A percentile compares a stretch with the other conserved stretches of the same genome.
phyloP scores from a whole-genome alignment of 495 filamentous ascomycete genomes.

The Lepidopterella palustris region DNA sequence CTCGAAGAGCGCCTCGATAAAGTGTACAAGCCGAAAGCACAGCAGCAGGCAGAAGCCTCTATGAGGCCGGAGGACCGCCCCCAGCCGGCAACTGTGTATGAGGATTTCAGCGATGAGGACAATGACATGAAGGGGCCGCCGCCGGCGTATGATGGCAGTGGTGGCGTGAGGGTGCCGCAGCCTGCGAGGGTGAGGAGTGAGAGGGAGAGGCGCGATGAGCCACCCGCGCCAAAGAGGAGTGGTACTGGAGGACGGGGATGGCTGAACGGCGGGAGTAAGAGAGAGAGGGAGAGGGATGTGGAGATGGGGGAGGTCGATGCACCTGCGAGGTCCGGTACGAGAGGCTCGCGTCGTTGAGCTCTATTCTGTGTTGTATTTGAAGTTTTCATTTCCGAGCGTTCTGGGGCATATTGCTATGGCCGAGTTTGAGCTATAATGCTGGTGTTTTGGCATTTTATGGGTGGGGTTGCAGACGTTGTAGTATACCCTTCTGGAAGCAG shows the following conservation, averaged over 20 bases:
- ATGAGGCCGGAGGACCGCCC: conserved; percentile 17
- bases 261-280: conserved; percentile 1
- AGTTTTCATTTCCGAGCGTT: too few relatives aligned
- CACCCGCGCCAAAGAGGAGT: too few relatives aligned
- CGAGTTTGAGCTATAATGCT: too few relatives aligned
- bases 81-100: conserved; percentile 35
- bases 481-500: too few relatives aligned
- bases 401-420: too few relatives aligned
- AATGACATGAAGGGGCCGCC: not conserved
- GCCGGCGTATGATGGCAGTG: not conserved
- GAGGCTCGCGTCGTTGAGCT: too few relatives aligned
- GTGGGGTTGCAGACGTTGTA: too few relatives aligned
- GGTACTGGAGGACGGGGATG: not conserved
- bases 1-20: conserved; percentile 35
- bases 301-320: not conserved
- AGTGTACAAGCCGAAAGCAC: conserved; percentile 33
- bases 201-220: not conserved
- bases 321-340: not conserved
- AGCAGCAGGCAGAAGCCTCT: conserved; percentile 3
- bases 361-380: too few relatives aligned
- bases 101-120: conserved; percentile 36
- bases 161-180: not conserved
- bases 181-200: conserved; percentile 2
- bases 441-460: too few relatives aligned
- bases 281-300: conserved; percentile 7